Base-by-base conservation (phyloP, 75 land plant genomes). In the Pinus tabuliformis region DNA sequence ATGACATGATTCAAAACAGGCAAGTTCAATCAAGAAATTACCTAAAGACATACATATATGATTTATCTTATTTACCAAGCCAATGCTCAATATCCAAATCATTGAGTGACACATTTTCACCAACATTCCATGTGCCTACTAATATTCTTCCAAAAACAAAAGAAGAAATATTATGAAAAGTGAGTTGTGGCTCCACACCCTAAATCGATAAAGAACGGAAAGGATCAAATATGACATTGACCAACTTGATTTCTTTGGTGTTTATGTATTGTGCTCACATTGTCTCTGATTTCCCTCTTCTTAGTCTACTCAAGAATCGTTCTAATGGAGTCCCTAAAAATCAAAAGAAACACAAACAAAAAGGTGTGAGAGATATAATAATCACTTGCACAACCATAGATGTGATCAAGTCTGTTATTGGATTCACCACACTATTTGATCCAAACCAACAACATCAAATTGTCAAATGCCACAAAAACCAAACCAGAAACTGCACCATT, bases 91-190 rank as follows among this genome's bases (percentile, higher is more conserved):
- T 79, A 56, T 91, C 86, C 80, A 93, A 79, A 78, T 85, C 83
- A 24, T 88, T 86, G 37, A 76, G 39, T 18, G 99, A 96, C 59
- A 42, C 54, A 63, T 70, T 89, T 62, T 94, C 97, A 30, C 92
- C 99, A 70, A 96, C 96, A 83, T 96, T 96, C 99, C 99, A 96
- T 62, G 99, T 87, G 18, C 92, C 92, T 20, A 93, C 84, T 54
- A 85, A 76, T 33, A 95, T 75, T 76, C 98, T 95, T 77, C 58
- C 54, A 39, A 59, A n/a, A 21, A 15, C 62, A 59, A 49, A 6
- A 57, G 28, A 33, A 71, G 6, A 52, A 12, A 56, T n/a, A 57
- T 73, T 7, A 39, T 11, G 3, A 68, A 56, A 82, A 15, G 21
- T 39, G 21, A 45, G 73, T 39, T 72, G 8, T 56, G 17, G 5